Evolutionary conservation across 2,329 filamentous ascomycete genomes (phyloP), one percentile per base, ranked within the genome.

Genomic region (Dactylellina drechsleri): DNA sequence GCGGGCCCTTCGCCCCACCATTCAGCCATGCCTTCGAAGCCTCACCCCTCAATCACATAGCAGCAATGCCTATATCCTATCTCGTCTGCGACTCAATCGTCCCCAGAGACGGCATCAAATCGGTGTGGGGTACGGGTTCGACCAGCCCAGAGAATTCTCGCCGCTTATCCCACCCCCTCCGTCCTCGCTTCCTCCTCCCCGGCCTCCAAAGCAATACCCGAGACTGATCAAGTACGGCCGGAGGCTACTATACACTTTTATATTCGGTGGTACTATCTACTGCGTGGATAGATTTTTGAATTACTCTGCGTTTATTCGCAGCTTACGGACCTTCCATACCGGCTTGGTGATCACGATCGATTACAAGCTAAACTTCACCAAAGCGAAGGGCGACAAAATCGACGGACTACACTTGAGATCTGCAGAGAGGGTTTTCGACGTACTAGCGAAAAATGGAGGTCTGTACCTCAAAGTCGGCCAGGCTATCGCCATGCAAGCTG

Each of bases 391-490:
- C 2, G 67, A 71, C 0, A 71, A 77, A 41, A 77, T 79, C 20
- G 62, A 72, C 49, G 91, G 92, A 71, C 83, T 98, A 59, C 95
- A 99, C 82, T 84, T 86, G 43, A 89, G 95, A 76, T 96, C 91
- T 80, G 95, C 95, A 0, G 88, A 93, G 83, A 86, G 92, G 26
- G 84, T 98, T 43, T 96, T 92, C 75, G 86, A 94, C 31, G 84
- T 99, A 76, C 85, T 98, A 78, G 87, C 92, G 26, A 84, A 87
- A 66, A 99, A 99, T 85, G 94, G 95, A 74, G 95, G 95, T 0
- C 10, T 99, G 16, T 99, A 98, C 81, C 85, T 98, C 80, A 99
- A 99, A 86, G 97, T 99, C 71, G 95, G 95, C 0, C 95, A 99
- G 85, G 95, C 95, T 3, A 94, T 99, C 78, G 95, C 94, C 13